These are phyloP conservation scores for Candida golubevii DNA, from an alignment of 805 yeast genomes.

Conservation along the genomic window DNA sequence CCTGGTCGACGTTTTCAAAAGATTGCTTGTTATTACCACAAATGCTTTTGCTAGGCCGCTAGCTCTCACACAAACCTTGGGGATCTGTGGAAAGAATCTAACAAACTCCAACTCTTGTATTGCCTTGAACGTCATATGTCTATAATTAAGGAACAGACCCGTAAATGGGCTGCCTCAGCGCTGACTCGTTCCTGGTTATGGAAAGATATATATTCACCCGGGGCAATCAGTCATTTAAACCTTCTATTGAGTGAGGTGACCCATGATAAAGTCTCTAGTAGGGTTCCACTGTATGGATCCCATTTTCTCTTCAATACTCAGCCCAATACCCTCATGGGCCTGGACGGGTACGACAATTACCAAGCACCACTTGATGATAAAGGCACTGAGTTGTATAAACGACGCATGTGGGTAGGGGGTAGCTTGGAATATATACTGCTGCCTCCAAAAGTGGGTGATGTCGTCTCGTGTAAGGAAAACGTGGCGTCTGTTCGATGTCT, in stretches of 20 bases:
- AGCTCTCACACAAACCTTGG: too few species aligned
- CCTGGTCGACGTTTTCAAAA: too few species aligned
- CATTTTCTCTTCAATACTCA: slow-evolving; percentile 71
- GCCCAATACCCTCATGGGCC: slow-evolving; percentile 41
- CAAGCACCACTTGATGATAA: slow-evolving; percentile 53
- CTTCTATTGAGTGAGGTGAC: slow-evolving; percentile 7
- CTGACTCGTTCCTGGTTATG: slow-evolving; percentile 9
- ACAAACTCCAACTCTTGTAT: too few species aligned
- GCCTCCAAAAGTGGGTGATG: slow-evolving; percentile 29
- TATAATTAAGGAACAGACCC: slow-evolving; percentile 4
- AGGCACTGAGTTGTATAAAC: slow-evolving; percentile 32
- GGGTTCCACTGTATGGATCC: slow-evolving; percentile 40
- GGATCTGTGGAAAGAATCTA: too few species aligned
- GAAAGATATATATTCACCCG: slow-evolving; percentile 12
- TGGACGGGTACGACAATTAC: slow-evolving; percentile 78
- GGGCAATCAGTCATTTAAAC: slow-evolving; percentile 9
- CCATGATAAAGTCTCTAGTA: background rate
- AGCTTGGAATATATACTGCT: slow-evolving; percentile 37
- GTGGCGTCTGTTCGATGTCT: slow-evolving; percentile 38
- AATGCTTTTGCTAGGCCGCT: too few species aligned
- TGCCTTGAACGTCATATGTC: background rate
- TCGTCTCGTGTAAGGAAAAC: slow-evolving; percentile 49
- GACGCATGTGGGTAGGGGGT: slow-evolving; percentile 85
- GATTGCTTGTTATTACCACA: too few species aligned
- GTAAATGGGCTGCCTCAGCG: slow-evolving; percentile 3